Evolutionary conservation across 805 yeast genomes (phyloP).

Genomic region (Metschnikowia cubensis): DNA sequence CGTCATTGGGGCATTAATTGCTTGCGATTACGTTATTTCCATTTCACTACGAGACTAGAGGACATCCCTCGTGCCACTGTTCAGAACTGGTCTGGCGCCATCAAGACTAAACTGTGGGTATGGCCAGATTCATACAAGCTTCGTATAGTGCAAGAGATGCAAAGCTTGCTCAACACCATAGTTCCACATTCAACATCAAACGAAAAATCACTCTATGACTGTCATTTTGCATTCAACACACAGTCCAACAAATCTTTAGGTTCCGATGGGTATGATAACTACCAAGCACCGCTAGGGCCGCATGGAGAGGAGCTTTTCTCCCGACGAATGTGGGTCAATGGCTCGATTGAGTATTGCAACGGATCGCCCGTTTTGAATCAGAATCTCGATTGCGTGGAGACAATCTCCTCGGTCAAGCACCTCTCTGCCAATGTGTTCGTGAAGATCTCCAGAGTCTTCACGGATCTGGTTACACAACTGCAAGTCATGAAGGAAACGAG

Average conservation of each 20-base stretch:
- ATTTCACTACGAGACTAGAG: too few relatives aligned
- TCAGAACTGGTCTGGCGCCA: neutral
- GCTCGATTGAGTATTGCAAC: constrained; percentile 45
- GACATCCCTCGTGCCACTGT: neutral
- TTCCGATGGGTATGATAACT: constrained; percentile 75
- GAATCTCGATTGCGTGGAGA: constrained; percentile 50
- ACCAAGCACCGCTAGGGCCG: constrained; percentile 57
- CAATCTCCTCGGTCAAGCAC: constrained; percentile 37
- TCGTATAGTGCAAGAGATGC: constrained; percentile 10
- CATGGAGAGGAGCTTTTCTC: constrained; percentile 31
- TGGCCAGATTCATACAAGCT: constrained; percentile 13
- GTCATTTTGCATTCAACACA: constrained; percentile 64
- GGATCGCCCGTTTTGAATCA: constrained; percentile 29
- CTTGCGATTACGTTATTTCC: neutral
- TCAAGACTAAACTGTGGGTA: constrained; percentile 9
- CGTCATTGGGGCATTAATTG: neutral
- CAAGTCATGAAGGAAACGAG: constrained; percentile 48
- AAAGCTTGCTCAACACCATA: constrained; percentile 8
- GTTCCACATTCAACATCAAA: neutral
- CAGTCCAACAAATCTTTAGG: constrained; percentile 51
- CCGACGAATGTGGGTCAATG: constrained; percentile 80
- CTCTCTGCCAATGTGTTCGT: constrained; percentile 45
- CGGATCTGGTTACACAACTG: constrained; percentile 12
- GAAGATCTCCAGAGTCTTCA: constrained; percentile 49
- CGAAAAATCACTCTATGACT: constrained; percentile 37